Evolutionary conservation across 257 asterid species (phyloP), one percentile per base, ranked within the genome.

Genomic region (Gynochthodes officinalis): DNA sequence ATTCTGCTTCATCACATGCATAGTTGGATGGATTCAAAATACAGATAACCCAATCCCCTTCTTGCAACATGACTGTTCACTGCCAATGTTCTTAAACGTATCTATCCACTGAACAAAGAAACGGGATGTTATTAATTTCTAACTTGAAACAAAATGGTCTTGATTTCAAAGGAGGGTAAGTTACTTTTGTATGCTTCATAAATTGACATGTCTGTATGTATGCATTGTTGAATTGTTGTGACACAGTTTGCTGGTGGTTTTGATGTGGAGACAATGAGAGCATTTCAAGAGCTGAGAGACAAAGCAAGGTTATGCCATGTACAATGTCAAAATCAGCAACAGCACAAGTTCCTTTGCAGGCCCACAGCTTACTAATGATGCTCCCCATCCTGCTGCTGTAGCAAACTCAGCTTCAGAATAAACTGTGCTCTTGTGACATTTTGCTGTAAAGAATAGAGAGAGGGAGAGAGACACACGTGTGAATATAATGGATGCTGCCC

Each of bases 171-270:
- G n/a, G n/a, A n/a, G n/a, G n/a, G n/a, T n/a, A n/a, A n/a, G n/a
- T n/a, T n/a, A n/a, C n/a, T n/a, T n/a, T n/a, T n/a, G n/a, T n/a
- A 7, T 37, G 6, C 7, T 37, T 37, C 42, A 37, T 37, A 7
- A 37, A 37, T 37, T 37, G 42, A 37, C 42, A 37, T 37, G 42
- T 37, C 7, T 37, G 23, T 10, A n/a, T 28, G 21, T 58, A 2
- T 9, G 61, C 5, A 9, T 55, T 55, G 66, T 12, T 58, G 7
- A 2, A 0, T 58, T 25, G 67, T 37, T 62, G 40, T 50, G 5
- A 1, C 23, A 27, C 84, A 95, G 99, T 95, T 95, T 84, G 99
- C 99, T 2, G 96, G 98, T 1, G 99, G 99, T 10, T 95, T 92
- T 62, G 98, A 95, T 44, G 94, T 80, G 84, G 99, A 92, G 80